phyloP scores from a whole-genome alignment of 2,329 filamentous ascomycete genomes.

The Coniochaeta sp. region DNA sequence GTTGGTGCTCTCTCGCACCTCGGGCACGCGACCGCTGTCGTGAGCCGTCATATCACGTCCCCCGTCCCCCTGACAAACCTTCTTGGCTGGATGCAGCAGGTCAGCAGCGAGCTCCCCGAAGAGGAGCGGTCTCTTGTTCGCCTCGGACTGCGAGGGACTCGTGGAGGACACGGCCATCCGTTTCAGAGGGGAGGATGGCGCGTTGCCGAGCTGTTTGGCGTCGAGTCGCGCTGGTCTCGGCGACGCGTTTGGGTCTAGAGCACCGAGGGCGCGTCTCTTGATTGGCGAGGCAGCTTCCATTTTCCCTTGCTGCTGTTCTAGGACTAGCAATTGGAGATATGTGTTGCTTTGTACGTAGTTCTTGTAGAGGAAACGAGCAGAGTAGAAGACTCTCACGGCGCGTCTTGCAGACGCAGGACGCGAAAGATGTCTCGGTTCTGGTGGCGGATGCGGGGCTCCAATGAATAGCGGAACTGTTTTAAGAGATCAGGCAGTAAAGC shows the following conservation, averaged over 20 bases:
- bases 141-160: conserved; percentile 1
- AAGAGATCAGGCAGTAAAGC: no score
- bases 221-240: conserved; percentile 11
- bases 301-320: not conserved
- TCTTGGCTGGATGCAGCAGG: not conserved
- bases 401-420: not conserved
- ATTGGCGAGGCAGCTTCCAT: conserved; percentile 23
- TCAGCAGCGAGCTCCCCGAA: not conserved
- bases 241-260: conserved; percentile 37
- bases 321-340: not conserved
- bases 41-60: not conserved
- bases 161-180: conserved; percentile 2
- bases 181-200: conserved; percentile 3
- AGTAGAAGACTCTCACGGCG: not conserved
- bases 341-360: not conserved
- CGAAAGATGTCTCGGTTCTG: not conserved
- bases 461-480: not conserved
- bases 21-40: not conserved
- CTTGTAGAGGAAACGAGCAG: not conserved
- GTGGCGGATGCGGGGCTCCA: not conserved
- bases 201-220: conserved; percentile 4
- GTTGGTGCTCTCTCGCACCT: not conserved
- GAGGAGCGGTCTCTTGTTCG: not conserved
- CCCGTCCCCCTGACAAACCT: not conserved
- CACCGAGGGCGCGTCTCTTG: conserved; percentile 42